phyloP scores from a whole-genome alignment of 2,329 filamentous ascomycete genomes.

The Purpureocillium lavendulum region DNA sequence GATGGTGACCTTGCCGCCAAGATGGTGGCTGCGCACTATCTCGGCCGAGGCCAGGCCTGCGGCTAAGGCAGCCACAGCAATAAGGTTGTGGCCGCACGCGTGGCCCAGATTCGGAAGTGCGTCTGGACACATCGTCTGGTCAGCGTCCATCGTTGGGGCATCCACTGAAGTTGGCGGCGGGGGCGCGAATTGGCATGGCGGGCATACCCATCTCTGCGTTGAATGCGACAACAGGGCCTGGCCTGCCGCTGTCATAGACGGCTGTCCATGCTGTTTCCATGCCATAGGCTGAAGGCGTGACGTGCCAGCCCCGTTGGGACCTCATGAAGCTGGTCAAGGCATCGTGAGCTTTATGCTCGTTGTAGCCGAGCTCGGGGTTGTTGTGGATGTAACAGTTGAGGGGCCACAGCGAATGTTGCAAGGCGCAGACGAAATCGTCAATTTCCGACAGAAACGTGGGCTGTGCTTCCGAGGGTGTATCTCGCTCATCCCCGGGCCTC shows the following conservation, averaged over 20 bases:
- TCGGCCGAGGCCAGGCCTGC: constrained; percentile 37
- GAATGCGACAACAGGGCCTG: constrained; percentile 29
- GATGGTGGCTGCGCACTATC: constrained; percentile 27
- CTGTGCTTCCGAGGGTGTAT: too few relatives aligned
- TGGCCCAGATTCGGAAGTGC: constrained; percentile 28
- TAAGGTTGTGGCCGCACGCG: constrained; percentile 47
- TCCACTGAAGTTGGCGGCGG: too few relatives aligned
- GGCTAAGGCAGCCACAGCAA: constrained; percentile 27
- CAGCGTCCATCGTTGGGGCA: too few relatives aligned
- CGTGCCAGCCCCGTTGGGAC: constrained; percentile 24
- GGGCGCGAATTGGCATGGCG: too few relatives aligned
- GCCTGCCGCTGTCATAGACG: constrained; percentile 24
- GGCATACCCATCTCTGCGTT: constrained; percentile 26
- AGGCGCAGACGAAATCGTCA: too few relatives aligned
- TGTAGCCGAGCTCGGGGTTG: constrained; percentile 31
- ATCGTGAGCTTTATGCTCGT: constrained; percentile 32
- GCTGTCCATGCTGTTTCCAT: constrained; percentile 37
- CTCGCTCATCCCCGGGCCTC: too few relatives aligned
- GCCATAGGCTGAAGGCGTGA: constrained; percentile 30
- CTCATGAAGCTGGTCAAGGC: constrained; percentile 27
- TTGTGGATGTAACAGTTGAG: constrained; percentile 33
- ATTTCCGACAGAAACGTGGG: too few relatives aligned
- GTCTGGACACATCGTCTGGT: too few relatives aligned
- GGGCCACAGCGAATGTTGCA: constrained; percentile 16
- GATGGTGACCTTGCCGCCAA: constrained; percentile 36